These are phyloP conservation scores for Punctularia strigosozonata DNA, from an alignment of 768 basidiomycete genomes.

Conservation along the genomic window DNA sequence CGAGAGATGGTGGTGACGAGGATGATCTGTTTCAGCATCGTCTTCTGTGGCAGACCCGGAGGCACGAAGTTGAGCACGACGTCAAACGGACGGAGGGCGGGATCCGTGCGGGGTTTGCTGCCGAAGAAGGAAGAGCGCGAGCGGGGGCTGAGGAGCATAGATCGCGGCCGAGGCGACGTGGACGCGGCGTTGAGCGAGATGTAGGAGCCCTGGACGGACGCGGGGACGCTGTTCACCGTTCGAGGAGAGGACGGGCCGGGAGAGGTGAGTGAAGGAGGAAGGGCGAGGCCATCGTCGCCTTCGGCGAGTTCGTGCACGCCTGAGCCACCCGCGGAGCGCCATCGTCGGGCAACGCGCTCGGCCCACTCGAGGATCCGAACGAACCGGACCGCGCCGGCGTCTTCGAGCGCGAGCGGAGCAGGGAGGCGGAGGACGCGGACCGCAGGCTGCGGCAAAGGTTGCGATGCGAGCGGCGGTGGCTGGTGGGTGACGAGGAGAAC, in stretches of 20 bases:
- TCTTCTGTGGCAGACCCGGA: conserved; percentile 16
- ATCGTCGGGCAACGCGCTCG: conserved; percentile 23
- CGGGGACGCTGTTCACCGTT: too few species aligned
- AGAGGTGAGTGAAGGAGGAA: conserved; percentile 4
- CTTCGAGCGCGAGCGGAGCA: conserved; percentile 20
- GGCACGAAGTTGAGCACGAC: conserved; percentile 27
- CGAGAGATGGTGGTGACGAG: conserved; percentile 27
- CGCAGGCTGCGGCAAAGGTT: conserved; percentile 14
- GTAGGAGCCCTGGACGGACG: too few species aligned
- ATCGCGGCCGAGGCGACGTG: too few species aligned
- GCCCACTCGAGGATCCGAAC: conserved; percentile 27
- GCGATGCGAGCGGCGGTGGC: conserved; percentile 19
- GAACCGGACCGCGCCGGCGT: conserved; percentile 21
- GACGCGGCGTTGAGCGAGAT: not conserved
- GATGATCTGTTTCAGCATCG: conserved; percentile 25
- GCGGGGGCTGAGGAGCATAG: not conserved
- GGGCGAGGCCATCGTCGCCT: conserved; percentile 8
- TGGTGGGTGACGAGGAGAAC: conserved; percentile 25
- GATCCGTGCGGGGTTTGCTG: conserved; percentile 15
- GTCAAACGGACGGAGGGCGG: conserved; percentile 24
- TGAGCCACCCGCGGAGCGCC: conserved; percentile 20
- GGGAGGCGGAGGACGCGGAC: conserved; percentile 23
- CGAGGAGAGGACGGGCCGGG: too few species aligned
- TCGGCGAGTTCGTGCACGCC: conserved; percentile 14
- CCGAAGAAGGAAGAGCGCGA: conserved; percentile 6